A percentile compares a stretch with the other conserved stretches of the same genome.
These are phyloP conservation scores for Gaeumannomyces tritici DNA, from an alignment of 2,329 filamentous ascomycete genomes.

Conservation along the genomic window DNA sequence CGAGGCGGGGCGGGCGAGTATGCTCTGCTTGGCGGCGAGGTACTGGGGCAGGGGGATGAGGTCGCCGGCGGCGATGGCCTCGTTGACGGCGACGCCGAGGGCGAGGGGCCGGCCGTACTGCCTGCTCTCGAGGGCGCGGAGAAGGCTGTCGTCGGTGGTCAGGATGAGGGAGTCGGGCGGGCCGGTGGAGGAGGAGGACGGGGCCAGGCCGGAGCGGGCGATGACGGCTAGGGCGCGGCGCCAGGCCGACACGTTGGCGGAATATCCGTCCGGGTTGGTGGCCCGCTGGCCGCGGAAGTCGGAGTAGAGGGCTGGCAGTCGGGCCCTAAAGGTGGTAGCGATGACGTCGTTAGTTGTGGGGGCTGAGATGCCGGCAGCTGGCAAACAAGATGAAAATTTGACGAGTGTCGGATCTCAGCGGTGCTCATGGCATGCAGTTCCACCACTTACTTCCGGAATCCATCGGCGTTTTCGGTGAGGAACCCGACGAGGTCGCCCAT, in stretches of 20 bases:
- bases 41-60: conserved; percentile 67
- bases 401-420: neutral
- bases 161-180: conserved; percentile 41
- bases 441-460: conserved; percentile 10
- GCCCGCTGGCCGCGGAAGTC: conserved; percentile 16
- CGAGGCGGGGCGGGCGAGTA: conserved; percentile 46
- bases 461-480: conserved; percentile 11
- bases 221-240: conserved; percentile 20
- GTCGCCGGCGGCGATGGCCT: conserved; percentile 59
- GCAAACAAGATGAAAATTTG: neutral
- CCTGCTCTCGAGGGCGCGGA: conserved; percentile 61
- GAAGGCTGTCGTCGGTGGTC: conserved; percentile 50
- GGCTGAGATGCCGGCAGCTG: neutral
- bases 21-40: conserved; percentile 51
- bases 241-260: conserved; percentile 25
- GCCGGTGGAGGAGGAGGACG: conserved; percentile 14
- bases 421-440: neutral
- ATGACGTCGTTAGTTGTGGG: conserved; percentile 1
- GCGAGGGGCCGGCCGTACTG: conserved; percentile 76
- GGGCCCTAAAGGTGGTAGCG: conserved; percentile 10
- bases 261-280: conserved; percentile 15
- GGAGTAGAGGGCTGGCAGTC: conserved; percentile 16
- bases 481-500: conserved; percentile 10
- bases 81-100: conserved; percentile 65
- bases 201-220: conserved; percentile 20